These are phyloP conservation scores for Skeletonema potamos DNA, from an alignment of 108 stramenopile species.

Conservation along the genomic window DNA sequence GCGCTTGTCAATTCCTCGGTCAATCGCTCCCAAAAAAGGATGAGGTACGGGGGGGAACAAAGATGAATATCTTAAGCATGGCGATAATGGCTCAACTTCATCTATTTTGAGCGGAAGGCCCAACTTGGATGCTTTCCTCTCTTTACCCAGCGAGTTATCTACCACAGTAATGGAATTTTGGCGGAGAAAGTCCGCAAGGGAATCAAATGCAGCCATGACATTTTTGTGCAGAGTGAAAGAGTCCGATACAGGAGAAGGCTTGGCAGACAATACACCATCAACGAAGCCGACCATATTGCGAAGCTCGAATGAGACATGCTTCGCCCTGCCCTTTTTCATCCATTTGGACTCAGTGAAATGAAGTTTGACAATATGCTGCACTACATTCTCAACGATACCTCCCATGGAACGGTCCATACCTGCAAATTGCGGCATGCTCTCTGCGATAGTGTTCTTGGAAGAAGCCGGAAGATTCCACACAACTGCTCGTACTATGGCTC, in stretches of 20 bases:
- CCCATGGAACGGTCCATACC: slow-evolving; percentile 66
- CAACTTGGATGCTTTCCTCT: slow-evolving; percentile 39
- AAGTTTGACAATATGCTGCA: slow-evolving; percentile 60
- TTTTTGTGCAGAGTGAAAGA: slow-evolving; percentile 60
- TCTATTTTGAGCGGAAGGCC: slow-evolving; percentile 81
- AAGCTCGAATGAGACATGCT: slow-evolving; percentile 47
- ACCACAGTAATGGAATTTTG: slow-evolving; percentile 40
- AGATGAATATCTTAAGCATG: slow-evolving; percentile 74
- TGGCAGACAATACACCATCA: slow-evolving; percentile 44
- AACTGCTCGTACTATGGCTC: slow-evolving; percentile 88
- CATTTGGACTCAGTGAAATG: slow-evolving; percentile 48
- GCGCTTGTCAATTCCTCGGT: slow-evolving; percentile 12
- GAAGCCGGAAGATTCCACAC: slow-evolving; percentile 67
- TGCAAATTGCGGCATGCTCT: slow-evolving; percentile 16
- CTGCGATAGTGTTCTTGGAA: background rate
- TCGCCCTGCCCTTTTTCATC: slow-evolving; percentile 14
- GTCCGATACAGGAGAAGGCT: slow-evolving; percentile 35
- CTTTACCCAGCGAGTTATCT: slow-evolving; percentile 13
- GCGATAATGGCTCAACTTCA: slow-evolving; percentile 77
- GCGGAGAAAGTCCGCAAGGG: slow-evolving; percentile 67
- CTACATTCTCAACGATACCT: slow-evolving; percentile 73
- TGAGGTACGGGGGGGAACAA: slow-evolving; percentile 80
- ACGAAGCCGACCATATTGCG: slow-evolving; percentile 65
- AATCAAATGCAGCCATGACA: slow-evolving; percentile 69
- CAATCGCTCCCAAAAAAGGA: slow-evolving; percentile 62